These are phyloP conservation scores for Fusarium heterosporum DNA, from an alignment of 2,329 filamentous ascomycete genomes.

Conservation along the genomic window DNA sequence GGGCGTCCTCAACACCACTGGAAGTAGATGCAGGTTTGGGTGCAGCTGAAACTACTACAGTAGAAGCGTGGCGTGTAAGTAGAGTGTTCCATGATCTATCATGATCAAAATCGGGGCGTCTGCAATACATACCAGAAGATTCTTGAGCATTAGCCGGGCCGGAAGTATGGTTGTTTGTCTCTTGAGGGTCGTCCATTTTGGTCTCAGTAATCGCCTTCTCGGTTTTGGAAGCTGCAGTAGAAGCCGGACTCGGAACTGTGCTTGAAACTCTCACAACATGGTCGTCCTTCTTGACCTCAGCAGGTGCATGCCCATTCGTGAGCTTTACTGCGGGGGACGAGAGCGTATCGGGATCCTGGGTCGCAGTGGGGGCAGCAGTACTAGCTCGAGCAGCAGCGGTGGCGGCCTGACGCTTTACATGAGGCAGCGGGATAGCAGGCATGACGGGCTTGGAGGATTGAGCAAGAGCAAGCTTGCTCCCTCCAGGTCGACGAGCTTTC, in stretches of 20 bases:
- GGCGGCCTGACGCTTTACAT: slow-evolving; percentile 55
- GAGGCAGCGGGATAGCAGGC: slow-evolving; percentile 55
- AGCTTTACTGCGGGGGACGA: slow-evolving; percentile 35
- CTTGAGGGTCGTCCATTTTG: slow-evolving; percentile 25
- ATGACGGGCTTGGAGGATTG: slow-evolving; percentile 51
- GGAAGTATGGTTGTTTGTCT: slow-evolving; percentile 22
- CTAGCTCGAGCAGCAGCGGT: slow-evolving; percentile 48
- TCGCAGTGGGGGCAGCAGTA: slow-evolving; percentile 25
- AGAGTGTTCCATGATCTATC: neutral
- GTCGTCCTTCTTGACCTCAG: slow-evolving; percentile 15
- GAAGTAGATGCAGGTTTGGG: slow-evolving; percentile 33
- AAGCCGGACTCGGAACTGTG: slow-evolving; percentile 22
- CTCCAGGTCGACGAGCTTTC: slow-evolving; percentile 49
- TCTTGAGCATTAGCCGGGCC: slow-evolving; percentile 25
- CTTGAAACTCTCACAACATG: slow-evolving; percentile 15
- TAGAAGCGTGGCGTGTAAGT: slow-evolving; percentile 29
- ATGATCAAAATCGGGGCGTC: neutral
- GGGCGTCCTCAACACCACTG: slow-evolving; percentile 28
- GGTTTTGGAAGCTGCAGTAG: slow-evolving; percentile 26
- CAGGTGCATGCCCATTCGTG: slow-evolving; percentile 33
- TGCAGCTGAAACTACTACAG: slow-evolving; percentile 24
- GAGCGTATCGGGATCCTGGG: slow-evolving; percentile 15
- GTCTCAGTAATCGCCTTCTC: slow-evolving; percentile 22
- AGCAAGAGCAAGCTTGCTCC: slow-evolving; percentile 48
- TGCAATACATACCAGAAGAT: slow-evolving; percentile 42